These are phyloP conservation scores for Elsinoe batatas DNA, from an alignment of 2,329 filamentous ascomycete genomes.

Conservation along the genomic window DNA sequence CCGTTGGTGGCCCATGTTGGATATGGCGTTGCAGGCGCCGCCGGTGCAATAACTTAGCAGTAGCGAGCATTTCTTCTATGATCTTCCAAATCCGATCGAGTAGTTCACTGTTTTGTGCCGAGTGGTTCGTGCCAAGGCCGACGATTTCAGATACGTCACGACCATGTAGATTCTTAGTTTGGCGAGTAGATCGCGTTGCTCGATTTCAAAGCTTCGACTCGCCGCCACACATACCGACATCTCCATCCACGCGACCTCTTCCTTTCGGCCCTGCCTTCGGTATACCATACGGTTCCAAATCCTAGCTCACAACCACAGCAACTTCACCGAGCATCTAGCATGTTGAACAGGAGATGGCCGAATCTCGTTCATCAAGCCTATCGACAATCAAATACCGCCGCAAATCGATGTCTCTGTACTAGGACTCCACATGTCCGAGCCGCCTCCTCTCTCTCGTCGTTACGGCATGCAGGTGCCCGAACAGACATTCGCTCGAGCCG, in stretches of 20 bases:
- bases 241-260: background rate
- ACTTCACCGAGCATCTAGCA: conserved; percentile 8
- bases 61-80: background rate
- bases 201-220: conserved; percentile 8
- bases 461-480: conserved; percentile 18
- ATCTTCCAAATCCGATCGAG: background rate
- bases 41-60: background rate
- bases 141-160: conserved; percentile 11
- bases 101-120: background rate
- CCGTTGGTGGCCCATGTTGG: background rate
- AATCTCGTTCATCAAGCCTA: conserved; percentile 35
- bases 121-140: conserved; percentile 4
- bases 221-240: background rate
- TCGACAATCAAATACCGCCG: conserved; percentile 22
- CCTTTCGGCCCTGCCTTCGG: background rate
- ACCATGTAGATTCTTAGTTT: conserved; percentile 7
- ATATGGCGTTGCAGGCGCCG: background rate
- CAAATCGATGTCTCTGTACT: conserved; percentile 21
- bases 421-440: conserved; percentile 18
- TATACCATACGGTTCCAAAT: background rate
- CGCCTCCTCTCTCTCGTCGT: conserved; percentile 11
- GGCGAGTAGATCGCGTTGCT: background rate
- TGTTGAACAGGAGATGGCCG: conserved; percentile 50
- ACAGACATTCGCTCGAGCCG: conserved; percentile 21
- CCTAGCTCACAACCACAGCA: background rate